These are phyloP conservation scores for Acorus calamus DNA, from an alignment of 106 monocot genomes.

Conservation along the genomic window DNA sequence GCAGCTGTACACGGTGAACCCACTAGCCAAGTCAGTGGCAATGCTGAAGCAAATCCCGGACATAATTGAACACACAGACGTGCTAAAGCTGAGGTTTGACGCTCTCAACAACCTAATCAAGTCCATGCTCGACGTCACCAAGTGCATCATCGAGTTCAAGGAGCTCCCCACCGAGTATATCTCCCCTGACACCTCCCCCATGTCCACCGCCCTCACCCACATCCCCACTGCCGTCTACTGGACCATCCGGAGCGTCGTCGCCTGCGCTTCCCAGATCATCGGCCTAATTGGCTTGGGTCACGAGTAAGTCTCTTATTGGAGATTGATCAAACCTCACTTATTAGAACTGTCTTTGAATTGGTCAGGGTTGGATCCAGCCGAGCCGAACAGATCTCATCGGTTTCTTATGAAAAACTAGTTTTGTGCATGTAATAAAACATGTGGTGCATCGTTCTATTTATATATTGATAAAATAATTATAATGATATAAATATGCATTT, in stretches of 20 bases:
- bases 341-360: no score
- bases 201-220: constrained; percentile 35
- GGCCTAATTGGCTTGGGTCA: constrained; percentile 52
- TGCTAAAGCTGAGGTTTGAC: constrained; percentile 54
- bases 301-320: constrained; percentile 35
- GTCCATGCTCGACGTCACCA: constrained; percentile 52
- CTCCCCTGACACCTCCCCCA: constrained; percentile 27
- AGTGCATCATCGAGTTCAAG: constrained; percentile 61
- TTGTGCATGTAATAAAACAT: no score
- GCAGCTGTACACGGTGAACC: constrained; percentile 57
- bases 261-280: constrained; percentile 51
- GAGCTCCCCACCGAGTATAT: constrained; percentile 57
- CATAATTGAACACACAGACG: constrained; percentile 36
- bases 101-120: constrained; percentile 48
- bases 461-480: no score
- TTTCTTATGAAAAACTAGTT: neutral
- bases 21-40: constrained; percentile 48
- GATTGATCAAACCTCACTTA: neutral
- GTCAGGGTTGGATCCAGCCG: no score
- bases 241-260: constrained; percentile 40
- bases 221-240: constrained; percentile 81
- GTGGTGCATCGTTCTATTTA: no score
- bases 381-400: neutral
- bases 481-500: no score
- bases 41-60: constrained; percentile 53